Conservation (phyloP, 495 filamentous ascomycete genomes). For the Darksidea phi region DNA sequence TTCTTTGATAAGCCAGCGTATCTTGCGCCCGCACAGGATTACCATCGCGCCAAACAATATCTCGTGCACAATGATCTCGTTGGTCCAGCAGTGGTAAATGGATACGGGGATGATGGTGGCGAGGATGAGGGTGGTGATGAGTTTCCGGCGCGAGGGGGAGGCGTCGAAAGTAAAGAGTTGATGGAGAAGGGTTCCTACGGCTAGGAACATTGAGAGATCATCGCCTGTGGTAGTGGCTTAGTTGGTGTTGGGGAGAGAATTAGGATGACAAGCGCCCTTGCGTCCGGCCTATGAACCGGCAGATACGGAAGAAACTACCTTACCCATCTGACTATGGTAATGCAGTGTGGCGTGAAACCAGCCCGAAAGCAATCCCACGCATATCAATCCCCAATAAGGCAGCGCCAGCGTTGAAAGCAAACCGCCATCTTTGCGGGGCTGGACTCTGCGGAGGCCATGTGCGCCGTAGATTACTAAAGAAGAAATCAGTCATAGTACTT, state of each 20-base stretch:
- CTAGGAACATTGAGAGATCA: constrained; percentile 59
- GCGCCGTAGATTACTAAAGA: constrained; percentile 30
- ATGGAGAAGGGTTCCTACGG: constrained; percentile 53
- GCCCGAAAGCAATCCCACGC: constrained; percentile 56
- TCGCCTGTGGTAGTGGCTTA: constrained; percentile 29
- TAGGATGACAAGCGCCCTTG: background rate
- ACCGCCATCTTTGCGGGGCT: constrained; percentile 20
- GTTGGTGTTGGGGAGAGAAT: background rate
- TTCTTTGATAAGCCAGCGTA: constrained; percentile 31
- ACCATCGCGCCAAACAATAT: constrained; percentile 43
- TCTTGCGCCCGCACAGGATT: constrained; percentile 41
- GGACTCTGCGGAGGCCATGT: constrained; percentile 26
- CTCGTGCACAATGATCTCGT: constrained; percentile 48
- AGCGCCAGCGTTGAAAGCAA: constrained; percentile 35
- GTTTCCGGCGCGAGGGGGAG: constrained; percentile 32
- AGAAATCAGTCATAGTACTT: background rate
- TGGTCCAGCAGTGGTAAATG: constrained; percentile 48
- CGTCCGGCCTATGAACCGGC: too few species aligned
- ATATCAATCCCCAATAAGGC: constrained; percentile 54
- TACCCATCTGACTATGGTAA: constrained; percentile 57
- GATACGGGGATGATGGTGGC: constrained; percentile 40
- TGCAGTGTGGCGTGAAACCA: constrained; percentile 55
- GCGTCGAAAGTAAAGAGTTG: constrained; percentile 50
- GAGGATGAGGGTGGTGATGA: constrained; percentile 35
- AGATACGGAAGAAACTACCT: constrained; percentile 16